These are phyloP conservation scores for Sarcodon sp. DNA, from an alignment of 768 basidiomycete genomes.

Conservation along the genomic window DNA sequence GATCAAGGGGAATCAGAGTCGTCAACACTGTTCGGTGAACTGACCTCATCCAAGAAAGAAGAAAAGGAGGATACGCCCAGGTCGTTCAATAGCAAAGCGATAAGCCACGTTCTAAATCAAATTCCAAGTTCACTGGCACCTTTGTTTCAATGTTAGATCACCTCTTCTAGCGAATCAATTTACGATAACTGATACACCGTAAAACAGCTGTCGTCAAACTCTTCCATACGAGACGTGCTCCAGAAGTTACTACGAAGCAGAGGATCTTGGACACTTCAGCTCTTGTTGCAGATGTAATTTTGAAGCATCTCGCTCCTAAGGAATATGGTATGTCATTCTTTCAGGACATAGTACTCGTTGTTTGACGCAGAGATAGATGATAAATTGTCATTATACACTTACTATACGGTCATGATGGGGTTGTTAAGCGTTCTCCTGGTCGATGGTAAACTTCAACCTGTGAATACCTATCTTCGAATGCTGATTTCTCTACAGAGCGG, in stretches of 20 bases:
- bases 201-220: conserved; percentile 70
- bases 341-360: background rate
- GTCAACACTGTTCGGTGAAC: background rate
- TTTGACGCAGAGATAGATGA: conserved; percentile 18
- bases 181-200: background rate
- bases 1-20: no score
- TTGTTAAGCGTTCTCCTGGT: conserved; percentile 37
- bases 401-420: conserved; percentile 42
- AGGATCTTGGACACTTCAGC: conserved; percentile 62
- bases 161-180: background rate
- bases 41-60: conserved; percentile 9
- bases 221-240: conserved; percentile 70
- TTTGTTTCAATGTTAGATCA: conserved; percentile 68
- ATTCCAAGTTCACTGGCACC: conserved; percentile 65
- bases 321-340: conserved; percentile 32
- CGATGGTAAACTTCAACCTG: conserved; percentile 33
- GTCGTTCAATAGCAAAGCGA: conserved; percentile 58
- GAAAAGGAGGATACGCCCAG: conserved; percentile 30
- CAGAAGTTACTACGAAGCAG: conserved; percentile 63
- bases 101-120: conserved; percentile 71
- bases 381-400: conserved; percentile 29
- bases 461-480: background rate
- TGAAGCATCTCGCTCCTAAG: conserved; percentile 50
- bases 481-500: conserved; percentile 41
- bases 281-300: conserved; percentile 58